Base-by-base conservation (phyloP, 2,329 filamentous ascomycete genomes). In the Penicillium freii region DNA sequence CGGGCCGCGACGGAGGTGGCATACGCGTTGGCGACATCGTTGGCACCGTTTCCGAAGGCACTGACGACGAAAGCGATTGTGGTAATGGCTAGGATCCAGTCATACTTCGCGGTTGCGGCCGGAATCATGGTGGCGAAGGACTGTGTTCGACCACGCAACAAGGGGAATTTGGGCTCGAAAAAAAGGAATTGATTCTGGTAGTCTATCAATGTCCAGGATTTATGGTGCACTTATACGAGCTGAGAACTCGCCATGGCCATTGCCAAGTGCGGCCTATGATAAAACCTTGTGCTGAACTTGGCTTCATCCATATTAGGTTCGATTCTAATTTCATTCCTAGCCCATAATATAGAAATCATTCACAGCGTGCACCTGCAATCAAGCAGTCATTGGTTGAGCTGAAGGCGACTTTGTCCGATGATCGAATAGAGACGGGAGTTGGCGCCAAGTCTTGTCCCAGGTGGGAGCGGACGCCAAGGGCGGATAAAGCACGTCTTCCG, bases 401-500 rank as follows among this genome's bases (percentile, higher is more conserved):
- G 29, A 7, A 19, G 11, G 23, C 49, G 46, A 40, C 10, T 17
- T 45, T 19, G 19, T 29, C 44, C 17, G 21, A 43, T n/a, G 13
- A n/a, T 21, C 40, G 34, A 36, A 55, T 38, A 19, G 25, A n/a
- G 39, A 39, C 27, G 38, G 38, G 23, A 33, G 36, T 48, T 48
- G 51, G 46, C 51, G 52, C 49, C 53, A 57, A 57, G 54, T 3
- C n/a, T 42, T 39, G 7, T 27, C 25, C 25, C 7, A 23, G 25
- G 25, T 27, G 29, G 23, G 44, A 40, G 44, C 52, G 40, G 59
- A 44, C 42, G 54, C 59, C 61, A 57, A 59, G 54, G 33, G 54
- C 54, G 56, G 59, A 60, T 38, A 19, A 50, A 52, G 39, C 23
- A 39, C 50, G 19, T 19, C 40, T 53, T 36, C 21, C 21, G 29